Evolutionary conservation across 345 rosid species (phyloP), one percentile per base, ranked within the genome.

Genomic region (Corchorus capsularis): DNA sequence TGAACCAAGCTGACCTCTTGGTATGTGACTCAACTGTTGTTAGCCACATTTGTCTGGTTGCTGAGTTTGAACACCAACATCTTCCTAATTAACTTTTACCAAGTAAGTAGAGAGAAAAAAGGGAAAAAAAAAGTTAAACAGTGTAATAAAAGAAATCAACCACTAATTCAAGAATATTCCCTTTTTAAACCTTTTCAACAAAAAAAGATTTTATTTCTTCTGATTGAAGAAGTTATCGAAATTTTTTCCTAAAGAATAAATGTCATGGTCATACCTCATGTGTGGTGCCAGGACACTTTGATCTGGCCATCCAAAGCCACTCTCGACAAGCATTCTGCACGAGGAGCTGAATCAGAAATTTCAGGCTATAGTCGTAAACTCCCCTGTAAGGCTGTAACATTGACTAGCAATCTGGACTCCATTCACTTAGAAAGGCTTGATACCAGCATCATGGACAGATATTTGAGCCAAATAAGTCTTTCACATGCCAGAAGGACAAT

Each of bases 181-280:
- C 6, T 67, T 27, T 46, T 32, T 0, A 2, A 67, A 67, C 39
- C 52, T 45, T 46, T 46, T 67, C 71, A 22, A 22, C 54, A 45
- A n/a, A 46, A 45, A 14, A 66, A 47, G 39, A 67, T 47, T 47
- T 22, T 20, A 66, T 22, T 67, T 67, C 19, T 46, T 47, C 71
- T 67, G 12, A 67, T 67, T 46, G 55, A 10, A 12, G 66, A 43
- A 54, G n/a, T n/a, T 1, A 55, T 19, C 7, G 12, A 65, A 65
- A 10, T 19, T 11, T n/a, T 65, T 43, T 43, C 46, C 32, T 1
- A 32, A 61, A 27, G 64, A n/a, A 65, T 15, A 65, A 13, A 22
- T 49, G 35, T 45, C 19, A 46, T 68, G 27, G 4, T 27, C 72
- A 68, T 68, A 49, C 72, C 72, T 49, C 72, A 22, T 5, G 12